Conservation (phyloP, 768 basidiomycete species). For the Serendipita vermifera region DNA sequence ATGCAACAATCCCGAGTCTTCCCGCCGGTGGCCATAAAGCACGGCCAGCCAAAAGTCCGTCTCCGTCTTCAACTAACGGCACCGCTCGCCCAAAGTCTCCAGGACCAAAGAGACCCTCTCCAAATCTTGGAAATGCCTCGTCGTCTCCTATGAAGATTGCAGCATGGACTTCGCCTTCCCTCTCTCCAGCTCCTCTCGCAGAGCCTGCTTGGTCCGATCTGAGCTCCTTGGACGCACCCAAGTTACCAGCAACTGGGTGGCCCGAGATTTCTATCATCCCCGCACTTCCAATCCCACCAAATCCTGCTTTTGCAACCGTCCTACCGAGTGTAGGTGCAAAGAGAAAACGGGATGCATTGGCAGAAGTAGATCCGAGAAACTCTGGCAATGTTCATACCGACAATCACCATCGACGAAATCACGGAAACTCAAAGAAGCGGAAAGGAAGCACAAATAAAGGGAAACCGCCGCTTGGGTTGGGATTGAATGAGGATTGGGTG, state of each 20-base stretch:
- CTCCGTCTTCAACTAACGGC: neutral
- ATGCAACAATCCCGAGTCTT: too few species aligned
- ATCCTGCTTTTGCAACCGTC: neutral
- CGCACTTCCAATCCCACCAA: neutral
- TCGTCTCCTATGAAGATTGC: neutral
- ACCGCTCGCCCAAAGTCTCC: neutral
- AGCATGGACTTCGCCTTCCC: neutral
- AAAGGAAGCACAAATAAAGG: constrained; percentile 4
- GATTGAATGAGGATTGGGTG: neutral
- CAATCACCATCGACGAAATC: neutral
- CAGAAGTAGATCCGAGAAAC: constrained; percentile 1
- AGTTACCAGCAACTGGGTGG: neutral
- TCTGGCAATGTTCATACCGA: neutral
- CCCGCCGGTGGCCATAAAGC: neutral
- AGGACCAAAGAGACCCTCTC: too few species aligned
- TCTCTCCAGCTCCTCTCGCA: neutral
- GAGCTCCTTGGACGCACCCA: neutral
- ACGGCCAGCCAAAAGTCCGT: neutral
- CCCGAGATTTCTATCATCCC: neutral
- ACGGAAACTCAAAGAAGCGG: neutral
- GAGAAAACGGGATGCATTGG: neutral
- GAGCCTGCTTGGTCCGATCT: neutral
- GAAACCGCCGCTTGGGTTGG: neutral
- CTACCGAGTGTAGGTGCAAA: neutral
- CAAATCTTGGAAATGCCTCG: too few species aligned